A percentile compares a stretch with the other conserved stretches of the same genome.
phyloP scores from a whole-genome alignment of 2,329 filamentous ascomycete genomes.

The Pseudogymnoascus sp. region DNA sequence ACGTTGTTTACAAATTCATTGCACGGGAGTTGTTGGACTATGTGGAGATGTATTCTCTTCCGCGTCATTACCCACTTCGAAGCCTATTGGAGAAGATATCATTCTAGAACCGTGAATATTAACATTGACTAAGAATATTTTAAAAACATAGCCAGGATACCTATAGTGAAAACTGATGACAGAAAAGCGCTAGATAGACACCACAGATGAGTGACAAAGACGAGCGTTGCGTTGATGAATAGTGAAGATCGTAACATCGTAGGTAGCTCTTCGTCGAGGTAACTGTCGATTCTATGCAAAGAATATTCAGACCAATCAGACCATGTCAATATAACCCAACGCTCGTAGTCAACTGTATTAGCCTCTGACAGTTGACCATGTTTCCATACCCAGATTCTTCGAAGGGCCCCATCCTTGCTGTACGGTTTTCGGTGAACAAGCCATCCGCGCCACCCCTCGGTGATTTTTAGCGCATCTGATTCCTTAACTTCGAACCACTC shows the following conservation, averaged over 20 bases:
- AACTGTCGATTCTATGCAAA: background rate
- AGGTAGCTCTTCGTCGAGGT: background rate
- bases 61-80: background rate
- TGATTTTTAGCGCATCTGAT: conserved; percentile 10
- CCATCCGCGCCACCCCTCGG: conserved; percentile 12
- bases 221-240: background rate
- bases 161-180: background rate
- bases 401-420: background rate
- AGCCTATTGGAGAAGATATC: background rate
- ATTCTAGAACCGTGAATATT: background rate
- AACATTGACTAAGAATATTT: background rate
- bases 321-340: background rate
- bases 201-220: background rate
- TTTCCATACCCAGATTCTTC: background rate
- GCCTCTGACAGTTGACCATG: background rate
- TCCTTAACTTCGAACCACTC: conserved; percentile 11
- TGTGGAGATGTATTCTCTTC: background rate
- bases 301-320: background rate
- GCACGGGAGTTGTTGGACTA: no score
- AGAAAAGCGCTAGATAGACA: background rate
- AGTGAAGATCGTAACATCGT: background rate
- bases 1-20: background rate
- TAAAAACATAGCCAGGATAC: background rate
- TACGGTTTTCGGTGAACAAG: no score
- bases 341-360: background rate